Percentiles rank a stretch among this genome's conserved stretches.
Conservation (phyloP, 2,329 filamentous ascomycete species). For the Pezicula neosporulosa region DNA sequence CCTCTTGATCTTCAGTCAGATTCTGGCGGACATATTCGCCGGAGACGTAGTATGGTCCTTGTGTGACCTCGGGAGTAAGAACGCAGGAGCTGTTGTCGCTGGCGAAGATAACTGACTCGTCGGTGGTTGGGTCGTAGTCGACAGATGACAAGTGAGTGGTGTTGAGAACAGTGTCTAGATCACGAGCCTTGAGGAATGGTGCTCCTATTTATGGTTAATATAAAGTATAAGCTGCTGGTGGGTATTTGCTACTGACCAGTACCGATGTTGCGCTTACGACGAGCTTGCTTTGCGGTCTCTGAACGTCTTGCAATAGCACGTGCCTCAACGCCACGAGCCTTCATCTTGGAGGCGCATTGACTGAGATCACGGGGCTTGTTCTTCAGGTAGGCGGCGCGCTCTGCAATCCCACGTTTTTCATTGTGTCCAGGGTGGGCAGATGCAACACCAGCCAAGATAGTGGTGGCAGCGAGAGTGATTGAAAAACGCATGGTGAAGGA, state of each 20-base stretch:
- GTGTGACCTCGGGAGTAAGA: slow-evolving; percentile 46
- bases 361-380: slow-evolving; percentile 31
- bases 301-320: slow-evolving; percentile 30
- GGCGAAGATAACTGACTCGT: slow-evolving; percentile 34
- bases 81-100: slow-evolving; percentile 39
- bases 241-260: slow-evolving; percentile 3
- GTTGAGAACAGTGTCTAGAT: slow-evolving; percentile 8
- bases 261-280: slow-evolving; percentile 27
- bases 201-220: neutral
- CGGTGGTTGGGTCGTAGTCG: slow-evolving; percentile 30
- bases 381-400: slow-evolving; percentile 32
- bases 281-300: slow-evolving; percentile 28
- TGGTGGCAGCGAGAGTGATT: slow-evolving; percentile 16
- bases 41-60: slow-evolving; percentile 50
- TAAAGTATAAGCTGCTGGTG: neutral
- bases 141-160: slow-evolving; percentile 6
- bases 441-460: slow-evolving; percentile 12
- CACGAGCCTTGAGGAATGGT: slow-evolving; percentile 12
- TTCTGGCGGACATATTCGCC: slow-evolving; percentile 46
- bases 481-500: slow-evolving; percentile 30
- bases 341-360: slow-evolving; percentile 35
- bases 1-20: slow-evolving; percentile 41
- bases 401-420: slow-evolving; percentile 27
- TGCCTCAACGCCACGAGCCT: slow-evolving; percentile 33
- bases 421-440: slow-evolving; percentile 37